A percentile compares a stretch with the other conserved stretches of the same genome.
phyloP scores from a whole-genome alignment of 148 eudicot genomes.

The Arctostaphylos glauca region DNA sequence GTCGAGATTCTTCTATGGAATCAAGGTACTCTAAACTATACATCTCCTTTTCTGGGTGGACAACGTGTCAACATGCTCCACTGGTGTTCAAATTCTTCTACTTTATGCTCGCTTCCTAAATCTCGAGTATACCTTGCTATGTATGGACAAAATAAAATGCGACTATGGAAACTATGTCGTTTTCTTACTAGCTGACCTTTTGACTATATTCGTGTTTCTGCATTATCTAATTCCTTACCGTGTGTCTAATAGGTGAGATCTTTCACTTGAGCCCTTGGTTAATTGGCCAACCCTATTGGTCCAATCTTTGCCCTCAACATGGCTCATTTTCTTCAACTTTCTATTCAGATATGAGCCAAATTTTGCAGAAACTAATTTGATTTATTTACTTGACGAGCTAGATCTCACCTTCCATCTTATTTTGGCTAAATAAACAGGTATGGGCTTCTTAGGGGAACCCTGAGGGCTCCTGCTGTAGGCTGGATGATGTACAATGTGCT shows the following conservation, averaged over 20 bases:
- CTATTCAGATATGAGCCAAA: neutral
- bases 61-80: neutral
- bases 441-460: slow-evolving; percentile 82
- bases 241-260: too few species aligned
- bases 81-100: neutral
- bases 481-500: slow-evolving; percentile 99
- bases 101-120: neutral
- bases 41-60: neutral
- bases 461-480: slow-evolving; percentile 93
- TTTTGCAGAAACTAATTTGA: neutral
- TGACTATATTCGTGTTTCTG: neutral
- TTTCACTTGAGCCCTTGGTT: too few species aligned
- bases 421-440: slow-evolving; percentile 43
- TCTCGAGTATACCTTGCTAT: neutral
- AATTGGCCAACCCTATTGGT: neutral
- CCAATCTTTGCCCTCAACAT: neutral
- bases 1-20: slow-evolving; percentile 84
- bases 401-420: slow-evolving; percentile 5
- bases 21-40: slow-evolving; percentile 44
- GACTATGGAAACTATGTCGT: neutral
- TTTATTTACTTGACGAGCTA: neutral
- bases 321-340: neutral
- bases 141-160: neutral
- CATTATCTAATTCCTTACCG: too few species aligned
- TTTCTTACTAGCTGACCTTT: neutral